Base-by-base conservation (phyloP, 345 rosid species). In the Conringia planisiliqua region DNA sequence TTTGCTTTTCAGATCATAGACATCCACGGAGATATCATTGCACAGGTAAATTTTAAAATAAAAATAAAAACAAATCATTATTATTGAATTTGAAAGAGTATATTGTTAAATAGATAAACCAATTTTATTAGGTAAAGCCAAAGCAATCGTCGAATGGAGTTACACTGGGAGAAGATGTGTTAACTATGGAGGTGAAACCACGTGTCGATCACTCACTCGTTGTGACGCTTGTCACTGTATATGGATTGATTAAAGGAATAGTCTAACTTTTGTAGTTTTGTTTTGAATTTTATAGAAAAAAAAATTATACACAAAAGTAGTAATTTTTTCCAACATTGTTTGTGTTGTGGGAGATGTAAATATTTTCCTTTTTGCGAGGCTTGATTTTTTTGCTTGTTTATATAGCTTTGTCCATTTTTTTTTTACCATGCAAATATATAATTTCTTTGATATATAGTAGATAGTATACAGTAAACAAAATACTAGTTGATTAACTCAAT, bases 141-240 rank as follows among this genome's bases (percentile, higher is more conserved):
- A 88, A 88, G 71, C 86, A 83, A 48, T 82, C 88, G 52, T 38
- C 83, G 27, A 79, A 79, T 13, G 92, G 89, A 44, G 50, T 84
- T 14, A 64, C n/a, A 59, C n/a, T 84, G 30, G 89, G 86, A 39
- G 83, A 84, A 11, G 89, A 86, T 57, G 89, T 84, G 27, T 54
- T 80, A 61, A 56, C 73, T 46, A 66, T 86, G 83, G 80, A 72
- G 20, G 85, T 84, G 61, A 85, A 86, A 54, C 81, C 88, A 42
- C 72, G 77, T 74, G 78, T 82, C 9, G 85, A 86, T 67, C 88
- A 72, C 42, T 83, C 86, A n/a, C 78, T 86, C 14, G 74, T 83
- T 26, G 74, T 82, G 29, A 78, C 86, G 48, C 76, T 88, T 35
- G 82, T 83, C 36, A 80, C 78, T 22, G 86, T 84, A 38, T 64